Evolutionary conservation across 2,329 filamentous ascomycete species (phyloP).

Genomic region (Incumbomyces delicatus): DNA sequence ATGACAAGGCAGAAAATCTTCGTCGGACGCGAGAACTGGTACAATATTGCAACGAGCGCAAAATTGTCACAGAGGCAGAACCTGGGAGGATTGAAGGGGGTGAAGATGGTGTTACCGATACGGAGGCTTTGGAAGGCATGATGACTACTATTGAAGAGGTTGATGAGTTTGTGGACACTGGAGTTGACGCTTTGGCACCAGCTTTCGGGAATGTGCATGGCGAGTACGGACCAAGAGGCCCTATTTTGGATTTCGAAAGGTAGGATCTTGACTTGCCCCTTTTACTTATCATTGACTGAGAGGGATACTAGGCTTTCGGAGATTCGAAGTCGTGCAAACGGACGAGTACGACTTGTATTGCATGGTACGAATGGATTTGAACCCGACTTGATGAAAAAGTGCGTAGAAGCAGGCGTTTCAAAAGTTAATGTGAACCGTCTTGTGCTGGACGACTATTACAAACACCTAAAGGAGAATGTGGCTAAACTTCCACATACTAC

Average conservation of each 20-base stretch:
- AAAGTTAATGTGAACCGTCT: slow-evolving; percentile 47
- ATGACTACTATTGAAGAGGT: slow-evolving; percentile 61
- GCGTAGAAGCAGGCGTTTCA: slow-evolving; percentile 45
- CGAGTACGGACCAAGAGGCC: slow-evolving; percentile 46
- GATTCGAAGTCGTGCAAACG: slow-evolving; percentile 42
- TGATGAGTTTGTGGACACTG: slow-evolving; percentile 59
- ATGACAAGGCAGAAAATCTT: slow-evolving; percentile 60
- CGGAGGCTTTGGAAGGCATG: slow-evolving; percentile 51
- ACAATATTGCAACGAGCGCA: slow-evolving; percentile 52
- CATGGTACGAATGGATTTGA: slow-evolving; percentile 51
- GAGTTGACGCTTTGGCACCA: slow-evolving; percentile 66
- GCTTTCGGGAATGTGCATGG: slow-evolving; percentile 71
- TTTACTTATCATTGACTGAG: too few relatives aligned
- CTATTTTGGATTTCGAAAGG: slow-evolving; percentile 26
- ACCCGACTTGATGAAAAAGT: slow-evolving; percentile 44
- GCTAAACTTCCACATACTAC: slow-evolving; percentile 20
- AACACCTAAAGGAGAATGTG: slow-evolving; percentile 17
- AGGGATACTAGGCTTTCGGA: slow-evolving; percentile 28
- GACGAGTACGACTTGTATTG: slow-evolving; percentile 43
- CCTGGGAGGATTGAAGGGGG: slow-evolving; percentile 62
- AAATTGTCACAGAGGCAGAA: slow-evolving; percentile 61
- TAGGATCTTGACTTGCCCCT: not conserved
- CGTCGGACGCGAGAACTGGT: slow-evolving; percentile 53
- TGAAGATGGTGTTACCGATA: slow-evolving; percentile 64
- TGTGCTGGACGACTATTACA: slow-evolving; percentile 16